Conservation (phyloP, 768 basidiomycete genomes). For the Amanita exitialis region DNA sequence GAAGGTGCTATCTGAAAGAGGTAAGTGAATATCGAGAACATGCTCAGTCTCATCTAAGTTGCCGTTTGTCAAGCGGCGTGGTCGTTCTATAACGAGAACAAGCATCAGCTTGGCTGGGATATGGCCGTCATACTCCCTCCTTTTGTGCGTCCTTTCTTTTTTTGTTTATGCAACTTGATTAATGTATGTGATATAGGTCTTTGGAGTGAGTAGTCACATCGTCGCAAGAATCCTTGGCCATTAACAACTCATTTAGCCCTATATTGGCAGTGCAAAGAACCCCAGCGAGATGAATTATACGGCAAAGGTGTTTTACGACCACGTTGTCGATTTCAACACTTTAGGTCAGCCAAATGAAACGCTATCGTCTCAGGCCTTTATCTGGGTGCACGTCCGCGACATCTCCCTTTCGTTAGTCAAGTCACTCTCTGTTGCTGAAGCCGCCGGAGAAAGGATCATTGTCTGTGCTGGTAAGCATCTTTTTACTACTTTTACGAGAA, state of each 20-base stretch:
- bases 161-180: too few species aligned
- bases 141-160: slow-evolving; percentile 23
- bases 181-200: neutral
- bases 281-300: neutral
- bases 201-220: neutral
- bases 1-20: slow-evolving; percentile 57
- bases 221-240: too few species aligned
- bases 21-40: slow-evolving; percentile 14
- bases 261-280: neutral
- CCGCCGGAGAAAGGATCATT: slow-evolving; percentile 2
- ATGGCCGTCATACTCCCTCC: slow-evolving; percentile 47
- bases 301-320: neutral
- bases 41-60: neutral
- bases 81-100: slow-evolving; percentile 33
- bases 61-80: slow-evolving; percentile 24
- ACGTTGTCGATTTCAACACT: neutral
- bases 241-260: neutral
- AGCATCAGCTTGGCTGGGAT: slow-evolving; percentile 36
- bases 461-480: neutral
- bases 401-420: neutral
- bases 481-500: too few species aligned
- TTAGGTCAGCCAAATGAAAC: neutral
- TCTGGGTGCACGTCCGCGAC: slow-evolving; percentile 4
- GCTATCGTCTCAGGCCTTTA: neutral
- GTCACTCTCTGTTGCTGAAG: neutral